Percentiles rank a stretch among this genome's conserved stretches.
These are phyloP conservation scores for Iodosphaeria phyllophila DNA, from an alignment of 2,329 filamentous ascomycete species.

Conservation along the genomic window DNA sequence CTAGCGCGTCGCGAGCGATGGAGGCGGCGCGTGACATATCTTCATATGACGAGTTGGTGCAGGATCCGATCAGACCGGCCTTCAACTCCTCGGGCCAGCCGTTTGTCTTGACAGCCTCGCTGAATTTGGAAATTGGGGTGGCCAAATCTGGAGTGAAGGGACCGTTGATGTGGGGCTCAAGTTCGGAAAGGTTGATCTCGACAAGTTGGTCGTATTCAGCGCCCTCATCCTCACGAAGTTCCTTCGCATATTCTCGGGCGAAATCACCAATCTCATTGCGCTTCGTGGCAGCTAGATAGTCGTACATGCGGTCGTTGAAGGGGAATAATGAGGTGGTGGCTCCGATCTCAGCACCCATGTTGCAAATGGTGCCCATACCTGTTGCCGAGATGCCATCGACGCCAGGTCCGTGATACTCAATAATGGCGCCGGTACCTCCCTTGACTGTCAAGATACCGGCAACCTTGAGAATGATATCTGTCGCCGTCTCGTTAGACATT, in stretches of 20 bases:
- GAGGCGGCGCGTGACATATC: slow-evolving; percentile 90
- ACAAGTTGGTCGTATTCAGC: slow-evolving; percentile 92
- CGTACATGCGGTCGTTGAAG: slow-evolving; percentile 95
- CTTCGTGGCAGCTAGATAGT: slow-evolving; percentile 87
- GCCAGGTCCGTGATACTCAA: slow-evolving; percentile 61
- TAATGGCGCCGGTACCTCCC: slow-evolving; percentile 85
- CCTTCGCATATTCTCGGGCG: slow-evolving; percentile 63
- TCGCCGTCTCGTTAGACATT: slow-evolving; percentile 3
- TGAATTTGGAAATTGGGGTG: slow-evolving; percentile 95
- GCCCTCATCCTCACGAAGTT: slow-evolving; percentile 74
- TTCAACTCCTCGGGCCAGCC: slow-evolving; percentile 93
- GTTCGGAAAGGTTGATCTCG: slow-evolving; percentile 84
- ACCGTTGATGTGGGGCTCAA: slow-evolving; percentile 97
- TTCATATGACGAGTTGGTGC: slow-evolving; percentile 77
- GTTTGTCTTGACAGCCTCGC: slow-evolving; percentile 82
- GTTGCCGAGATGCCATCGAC: slow-evolving; percentile 58
- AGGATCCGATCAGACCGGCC: slow-evolving; percentile 92
- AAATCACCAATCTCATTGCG: slow-evolving; percentile 81
- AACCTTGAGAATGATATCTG: slow-evolving; percentile 93
- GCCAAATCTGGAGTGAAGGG: slow-evolving; percentile 97
- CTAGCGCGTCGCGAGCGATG: slow-evolving; percentile 77
- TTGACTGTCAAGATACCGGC: slow-evolving; percentile 95
- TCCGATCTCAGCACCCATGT: slow-evolving; percentile 42
- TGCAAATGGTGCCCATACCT: slow-evolving; percentile 56
- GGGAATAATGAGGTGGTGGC: slow-evolving; percentile 91